Conservation (phyloP, 306 rosid species). For the Lathyrus oleraceus region DNA sequence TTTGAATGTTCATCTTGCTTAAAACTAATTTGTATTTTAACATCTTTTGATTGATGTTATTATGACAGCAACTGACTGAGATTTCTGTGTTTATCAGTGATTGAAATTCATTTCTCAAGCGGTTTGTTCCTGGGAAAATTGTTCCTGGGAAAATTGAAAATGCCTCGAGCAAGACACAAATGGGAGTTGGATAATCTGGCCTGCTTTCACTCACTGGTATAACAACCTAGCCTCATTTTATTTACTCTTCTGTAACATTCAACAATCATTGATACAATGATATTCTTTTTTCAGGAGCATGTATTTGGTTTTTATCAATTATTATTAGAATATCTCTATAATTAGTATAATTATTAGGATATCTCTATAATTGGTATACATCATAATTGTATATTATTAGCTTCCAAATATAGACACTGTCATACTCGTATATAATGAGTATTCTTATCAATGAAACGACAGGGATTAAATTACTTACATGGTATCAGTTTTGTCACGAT, state of each 20-base stretch:
- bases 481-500: too few relatives aligned
- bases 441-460: too few relatives aligned
- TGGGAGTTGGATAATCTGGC: constrained; percentile 94
- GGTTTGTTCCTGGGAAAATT: constrained; percentile 77
- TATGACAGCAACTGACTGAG: constrained; percentile 16
- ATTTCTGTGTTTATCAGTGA: constrained; percentile 56
- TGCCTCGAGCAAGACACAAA: constrained; percentile 79
- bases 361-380: too few relatives aligned
- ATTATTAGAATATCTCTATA: too few relatives aligned
- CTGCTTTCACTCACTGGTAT: constrained; percentile 78
- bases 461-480: too few relatives aligned
- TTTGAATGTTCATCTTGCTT: constrained; percentile 30
- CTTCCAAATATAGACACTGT: too few relatives aligned
- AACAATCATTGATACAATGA: constrained; percentile 9
- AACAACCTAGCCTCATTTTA: not conserved
- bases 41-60: constrained; percentile 22
- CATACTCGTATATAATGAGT: too few relatives aligned
- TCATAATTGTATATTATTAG: too few relatives aligned
- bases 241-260: constrained; percentile 11
- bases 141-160: constrained; percentile 93
- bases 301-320: constrained; percentile 21
- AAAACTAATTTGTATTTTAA: constrained; percentile 22
- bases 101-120: constrained; percentile 86
- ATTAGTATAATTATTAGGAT: too few relatives aligned
- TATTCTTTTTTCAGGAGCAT: constrained; percentile 52